Percentiles rank a stretch among this genome's conserved stretches.
Conservation (phyloP, 1,284 basidiomycete genomes). For the Cutaneotrichosporon daszewskae region DNA sequence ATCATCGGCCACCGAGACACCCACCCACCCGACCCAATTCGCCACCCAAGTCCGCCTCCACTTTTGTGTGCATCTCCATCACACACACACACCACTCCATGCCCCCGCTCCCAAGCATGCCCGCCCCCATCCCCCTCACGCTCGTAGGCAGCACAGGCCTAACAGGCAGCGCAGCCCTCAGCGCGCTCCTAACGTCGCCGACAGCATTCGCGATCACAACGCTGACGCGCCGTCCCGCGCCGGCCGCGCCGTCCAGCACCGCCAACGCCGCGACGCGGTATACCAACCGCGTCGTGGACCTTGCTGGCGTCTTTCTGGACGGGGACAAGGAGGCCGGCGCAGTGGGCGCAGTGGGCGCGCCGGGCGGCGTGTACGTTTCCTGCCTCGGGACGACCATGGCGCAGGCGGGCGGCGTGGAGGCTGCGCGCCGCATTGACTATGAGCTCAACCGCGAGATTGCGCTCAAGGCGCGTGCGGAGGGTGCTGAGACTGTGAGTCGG, state of each 20-base stretch:
- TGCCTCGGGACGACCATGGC: conserved; percentile 43
- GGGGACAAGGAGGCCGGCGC: not conserved
- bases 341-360: conserved; percentile 10
- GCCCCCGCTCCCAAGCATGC: too few species aligned
- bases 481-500: conserved; percentile 32
- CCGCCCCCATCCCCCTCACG: conserved; percentile 23
- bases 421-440: conserved; percentile 34
- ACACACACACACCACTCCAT: too few species aligned
- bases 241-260: conserved; percentile 5
- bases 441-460: conserved; percentile 39
- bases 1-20: too few species aligned
- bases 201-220: conserved; percentile 32
- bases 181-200: conserved; percentile 25
- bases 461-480: conserved; percentile 35
- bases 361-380: conserved; percentile 30
- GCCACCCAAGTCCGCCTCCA: too few species aligned
- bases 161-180: conserved; percentile 34
- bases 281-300: conserved; percentile 26
- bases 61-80: too few species aligned
- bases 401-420: conserved; percentile 28
- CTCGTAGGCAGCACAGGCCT: conserved; percentile 44
- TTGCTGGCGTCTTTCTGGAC: conserved; percentile 9
- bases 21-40: too few species aligned
- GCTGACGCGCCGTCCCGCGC: conserved; percentile 32
- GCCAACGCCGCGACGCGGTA: conserved; percentile 18